A percentile compares a stretch with the other conserved stretches of the same genome.
Evolutionary conservation across 176 grass and related monocot genomes (phyloP).

Genomic region (Rhynchospora tenuis): DNA sequence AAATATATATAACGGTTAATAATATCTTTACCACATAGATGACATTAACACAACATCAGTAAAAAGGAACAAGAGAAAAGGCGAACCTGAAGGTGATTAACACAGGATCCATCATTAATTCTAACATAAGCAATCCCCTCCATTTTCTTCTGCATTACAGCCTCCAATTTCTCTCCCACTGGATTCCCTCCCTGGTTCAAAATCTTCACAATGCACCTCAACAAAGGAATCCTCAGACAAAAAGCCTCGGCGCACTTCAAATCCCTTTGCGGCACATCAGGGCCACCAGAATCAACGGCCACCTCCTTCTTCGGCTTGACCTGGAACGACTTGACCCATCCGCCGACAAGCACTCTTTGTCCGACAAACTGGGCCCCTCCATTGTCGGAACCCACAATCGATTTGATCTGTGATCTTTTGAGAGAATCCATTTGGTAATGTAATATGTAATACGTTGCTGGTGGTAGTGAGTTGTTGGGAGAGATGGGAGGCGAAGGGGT

Average conservation of each 20-base stretch:
- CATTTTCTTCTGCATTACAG: neutral
- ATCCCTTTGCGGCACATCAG: neutral
- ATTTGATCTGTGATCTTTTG: slow-evolving; percentile 28
- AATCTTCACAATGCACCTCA: slow-evolving; percentile 36
- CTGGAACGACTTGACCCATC: slow-evolving; percentile 49
- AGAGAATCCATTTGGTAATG: slow-evolving; percentile 39
- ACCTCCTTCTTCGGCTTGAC: slow-evolving; percentile 21
- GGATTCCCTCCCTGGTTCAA: neutral
- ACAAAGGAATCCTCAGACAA: slow-evolving; percentile 29
- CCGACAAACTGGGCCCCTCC: slow-evolving; percentile 27
- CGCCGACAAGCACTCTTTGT: slow-evolving; percentile 35
- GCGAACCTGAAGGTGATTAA: slow-evolving; percentile 48
- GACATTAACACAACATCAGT: neutral
- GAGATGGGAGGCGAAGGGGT: slow-evolving; percentile 4
- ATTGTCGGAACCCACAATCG: slow-evolving; percentile 29
- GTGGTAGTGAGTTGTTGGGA: neutral
- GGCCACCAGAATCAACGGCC: neutral
- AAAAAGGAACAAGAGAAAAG: neutral
- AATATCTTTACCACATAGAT: neutral
- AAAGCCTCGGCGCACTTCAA: slow-evolving; percentile 36
- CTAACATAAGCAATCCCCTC: slow-evolving; percentile 18
- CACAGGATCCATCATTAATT: slow-evolving; percentile 63
- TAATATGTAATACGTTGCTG: too few species aligned
- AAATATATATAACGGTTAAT: neutral
- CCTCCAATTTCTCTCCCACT: neutral